These are phyloP conservation scores for Xylariaceae sp. DNA, from an alignment of 2,329 filamentous ascomycete species.

Conservation along the genomic window DNA sequence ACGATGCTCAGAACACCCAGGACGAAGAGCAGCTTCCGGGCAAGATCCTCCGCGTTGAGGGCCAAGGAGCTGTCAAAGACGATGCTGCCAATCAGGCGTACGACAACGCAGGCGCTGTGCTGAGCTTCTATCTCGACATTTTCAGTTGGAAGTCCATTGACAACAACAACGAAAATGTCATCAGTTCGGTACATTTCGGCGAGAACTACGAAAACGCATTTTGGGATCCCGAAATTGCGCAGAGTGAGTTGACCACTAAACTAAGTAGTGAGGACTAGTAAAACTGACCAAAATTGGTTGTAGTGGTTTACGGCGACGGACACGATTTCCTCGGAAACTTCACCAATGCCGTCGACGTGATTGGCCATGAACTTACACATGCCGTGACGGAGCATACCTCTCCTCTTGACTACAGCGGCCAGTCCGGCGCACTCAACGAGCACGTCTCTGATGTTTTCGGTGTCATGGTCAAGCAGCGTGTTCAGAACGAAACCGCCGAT, in stretches of 20 bases:
- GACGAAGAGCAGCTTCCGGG: conserved; percentile 40
- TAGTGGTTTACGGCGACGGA: conserved; percentile 55
- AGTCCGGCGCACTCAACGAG: conserved; percentile 55
- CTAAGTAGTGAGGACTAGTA: background rate
- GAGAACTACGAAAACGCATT: conserved; percentile 50
- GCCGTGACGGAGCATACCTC: conserved; percentile 49
- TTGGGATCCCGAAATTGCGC: conserved; percentile 45
- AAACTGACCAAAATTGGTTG: background rate
- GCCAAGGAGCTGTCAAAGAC: conserved; percentile 37
- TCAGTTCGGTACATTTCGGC: conserved; percentile 52
- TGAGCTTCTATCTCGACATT: conserved; percentile 46
- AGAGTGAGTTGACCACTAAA: conserved; percentile 21
- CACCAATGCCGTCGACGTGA: conserved; percentile 50
- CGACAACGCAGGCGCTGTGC: conserved; percentile 46
- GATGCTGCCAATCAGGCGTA: conserved; percentile 45
- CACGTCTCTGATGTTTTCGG: conserved; percentile 55
- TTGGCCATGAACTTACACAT: conserved; percentile 55
- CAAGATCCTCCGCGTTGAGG: conserved; percentile 39
- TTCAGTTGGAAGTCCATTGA: conserved; percentile 51
- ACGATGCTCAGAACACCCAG: conserved; percentile 38
- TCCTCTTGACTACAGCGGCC: conserved; percentile 46
- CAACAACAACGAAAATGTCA: conserved; percentile 45
- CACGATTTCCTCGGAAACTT: conserved; percentile 49
- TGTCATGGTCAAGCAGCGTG: conserved; percentile 54
- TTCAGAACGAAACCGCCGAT: conserved; percentile 40